These are phyloP conservation scores for Aspergillus awamori DNA, from an alignment of 2,329 filamentous ascomycete species.

Conservation along the genomic window DNA sequence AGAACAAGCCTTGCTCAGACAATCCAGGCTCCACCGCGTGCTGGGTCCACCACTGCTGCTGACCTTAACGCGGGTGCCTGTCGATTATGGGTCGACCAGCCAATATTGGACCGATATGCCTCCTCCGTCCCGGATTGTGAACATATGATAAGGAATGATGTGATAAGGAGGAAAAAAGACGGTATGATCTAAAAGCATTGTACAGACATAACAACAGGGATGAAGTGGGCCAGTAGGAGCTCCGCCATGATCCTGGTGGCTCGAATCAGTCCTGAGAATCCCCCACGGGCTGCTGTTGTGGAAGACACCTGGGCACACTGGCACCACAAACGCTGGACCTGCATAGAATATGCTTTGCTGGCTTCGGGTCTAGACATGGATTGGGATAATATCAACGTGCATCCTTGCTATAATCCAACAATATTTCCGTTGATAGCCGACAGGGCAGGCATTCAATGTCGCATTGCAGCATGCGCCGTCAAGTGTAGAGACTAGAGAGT, in stretches of 20 bases:
- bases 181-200: conserved; percentile 3
- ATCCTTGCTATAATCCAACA: conserved; percentile 12
- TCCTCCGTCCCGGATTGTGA: conserved; percentile 1
- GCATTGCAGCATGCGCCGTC: conserved; percentile 20
- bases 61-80: conserved; percentile 11
- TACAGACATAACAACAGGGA: not conserved
- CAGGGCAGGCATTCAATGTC: conserved; percentile 15
- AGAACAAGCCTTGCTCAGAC: conserved; percentile 11
- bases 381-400: conserved; percentile 10
- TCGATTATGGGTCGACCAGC: conserved; percentile 7
- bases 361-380: conserved; percentile 16
- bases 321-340: conserved; percentile 8
- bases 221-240: conserved; percentile 2
- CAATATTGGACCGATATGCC: not conserved
- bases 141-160: conserved; percentile 10
- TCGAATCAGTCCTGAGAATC: conserved; percentile 9
- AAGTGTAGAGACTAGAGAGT: conserved; percentile 7
- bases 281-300: conserved; percentile 6
- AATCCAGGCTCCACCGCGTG: conserved; percentile 1
- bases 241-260: conserved; percentile 9
- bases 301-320: conserved; percentile 5
- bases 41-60: conserved; percentile 2
- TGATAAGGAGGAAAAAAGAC: conserved; percentile 3
- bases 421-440: conserved; percentile 19
- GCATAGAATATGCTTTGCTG: conserved; percentile 13